phyloP scores from a whole-genome alignment of 176 grass and related monocot species.

The Elymus sibiricus region DNA sequence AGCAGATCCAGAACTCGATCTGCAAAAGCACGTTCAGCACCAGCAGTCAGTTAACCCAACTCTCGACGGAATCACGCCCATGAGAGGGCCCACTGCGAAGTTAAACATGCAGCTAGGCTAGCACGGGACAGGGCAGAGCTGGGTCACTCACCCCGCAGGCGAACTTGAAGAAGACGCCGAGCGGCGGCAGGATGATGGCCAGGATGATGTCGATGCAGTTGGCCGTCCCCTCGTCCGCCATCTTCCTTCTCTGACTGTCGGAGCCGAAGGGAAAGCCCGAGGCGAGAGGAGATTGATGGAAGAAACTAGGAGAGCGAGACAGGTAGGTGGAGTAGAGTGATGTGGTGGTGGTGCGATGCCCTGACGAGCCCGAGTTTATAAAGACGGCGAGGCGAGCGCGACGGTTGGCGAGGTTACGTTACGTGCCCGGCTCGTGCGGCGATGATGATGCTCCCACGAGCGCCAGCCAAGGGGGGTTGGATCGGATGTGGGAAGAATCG shows the following conservation, averaged over 20 bases:
- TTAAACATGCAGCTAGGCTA: no score
- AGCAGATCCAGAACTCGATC: conserved; percentile 92
- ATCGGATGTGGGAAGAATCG: no score
- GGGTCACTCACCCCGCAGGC: conserved; percentile 54
- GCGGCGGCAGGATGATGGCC: conserved; percentile 91
- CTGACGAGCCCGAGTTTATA: neutral
- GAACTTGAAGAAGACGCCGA: conserved; percentile 95
- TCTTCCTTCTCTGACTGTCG: neutral
- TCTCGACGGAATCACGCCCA: no score
- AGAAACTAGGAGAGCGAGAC: neutral
- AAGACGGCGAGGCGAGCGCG: neutral
- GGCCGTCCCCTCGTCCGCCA: conserved; percentile 61
- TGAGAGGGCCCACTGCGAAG: no score
- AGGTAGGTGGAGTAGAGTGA: neutral
- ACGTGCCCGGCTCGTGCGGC: conserved; percentile 15
- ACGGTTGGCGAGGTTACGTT: neutral
- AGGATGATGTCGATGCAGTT: conserved; percentile 91
- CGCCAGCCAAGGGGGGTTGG: no score
- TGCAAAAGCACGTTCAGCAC: conserved; percentile 5
- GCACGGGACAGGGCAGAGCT: no score
- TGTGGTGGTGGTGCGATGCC: neutral
- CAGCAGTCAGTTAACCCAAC: neutral
- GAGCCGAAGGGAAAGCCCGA: neutral
- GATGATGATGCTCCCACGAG: no score
- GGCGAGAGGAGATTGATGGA: neutral